These are phyloP conservation scores for Decorospora gaudefroyi DNA, from an alignment of 2,329 filamentous ascomycete species.

Conservation along the genomic window DNA sequence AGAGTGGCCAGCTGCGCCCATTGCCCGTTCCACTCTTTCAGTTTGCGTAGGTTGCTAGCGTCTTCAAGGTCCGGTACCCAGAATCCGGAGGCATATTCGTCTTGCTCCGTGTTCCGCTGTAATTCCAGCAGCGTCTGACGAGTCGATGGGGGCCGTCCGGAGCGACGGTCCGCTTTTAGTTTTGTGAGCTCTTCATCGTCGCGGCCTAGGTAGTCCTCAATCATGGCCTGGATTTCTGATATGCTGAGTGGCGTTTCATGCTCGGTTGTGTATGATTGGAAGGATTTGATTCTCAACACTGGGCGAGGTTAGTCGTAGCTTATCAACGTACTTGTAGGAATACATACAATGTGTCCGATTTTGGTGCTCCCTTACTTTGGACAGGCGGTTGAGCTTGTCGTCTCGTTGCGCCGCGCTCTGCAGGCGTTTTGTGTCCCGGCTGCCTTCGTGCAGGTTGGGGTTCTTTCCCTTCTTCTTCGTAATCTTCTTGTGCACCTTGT, in stretches of 20 bases:
- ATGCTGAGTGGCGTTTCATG: slow-evolving; percentile 55
- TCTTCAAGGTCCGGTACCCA: slow-evolving; percentile 80
- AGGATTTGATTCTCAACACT: slow-evolving; percentile 72
- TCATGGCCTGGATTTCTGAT: slow-evolving; percentile 59
- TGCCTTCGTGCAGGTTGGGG: slow-evolving; percentile 81
- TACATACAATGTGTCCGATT: slow-evolving; percentile 72
- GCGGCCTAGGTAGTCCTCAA: slow-evolving; percentile 59
- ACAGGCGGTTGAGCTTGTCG: slow-evolving; percentile 75
- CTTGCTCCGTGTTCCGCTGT: slow-evolving; percentile 70
- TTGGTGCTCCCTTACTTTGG: slow-evolving; percentile 69
- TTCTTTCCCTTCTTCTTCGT: slow-evolving; percentile 81
- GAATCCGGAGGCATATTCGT: slow-evolving; percentile 83
- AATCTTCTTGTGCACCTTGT: slow-evolving; percentile 88
- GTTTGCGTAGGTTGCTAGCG: slow-evolving; percentile 64
- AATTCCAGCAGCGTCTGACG: slow-evolving; percentile 78
- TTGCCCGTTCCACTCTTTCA: slow-evolving; percentile 78
- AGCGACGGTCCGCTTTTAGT: slow-evolving; percentile 70
- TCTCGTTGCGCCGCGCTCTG: slow-evolving; percentile 80
- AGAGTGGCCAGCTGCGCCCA: slow-evolving; percentile 80
- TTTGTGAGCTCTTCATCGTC: slow-evolving; percentile 71
- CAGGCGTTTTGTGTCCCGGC: slow-evolving; percentile 80
- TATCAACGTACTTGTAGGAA: background rate
- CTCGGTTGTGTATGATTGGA: slow-evolving; percentile 67
- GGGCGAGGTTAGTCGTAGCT: background rate
- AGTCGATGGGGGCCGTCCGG: slow-evolving; percentile 76